A percentile compares a stretch with the other conserved stretches of the same genome.
Evolutionary conservation across 2,329 filamentous ascomycete genomes (phyloP).

Genomic region (Scedosporium aurantiacum): DNA sequence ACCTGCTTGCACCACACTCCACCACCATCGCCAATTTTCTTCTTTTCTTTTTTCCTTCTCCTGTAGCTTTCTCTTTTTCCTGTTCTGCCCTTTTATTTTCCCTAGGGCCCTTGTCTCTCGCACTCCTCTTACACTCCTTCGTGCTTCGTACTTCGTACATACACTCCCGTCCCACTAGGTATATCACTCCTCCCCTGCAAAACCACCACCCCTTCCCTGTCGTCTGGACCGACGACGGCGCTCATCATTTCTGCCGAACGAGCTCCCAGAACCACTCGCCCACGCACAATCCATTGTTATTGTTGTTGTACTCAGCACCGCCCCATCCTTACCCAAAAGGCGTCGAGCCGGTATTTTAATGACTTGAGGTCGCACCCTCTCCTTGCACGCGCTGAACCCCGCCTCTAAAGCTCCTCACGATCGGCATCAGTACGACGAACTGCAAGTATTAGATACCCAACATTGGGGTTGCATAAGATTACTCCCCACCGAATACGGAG

Average conservation of each 20-base stretch:
- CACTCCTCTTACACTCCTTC: background rate
- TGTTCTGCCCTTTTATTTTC: background rate
- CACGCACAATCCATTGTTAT: background rate
- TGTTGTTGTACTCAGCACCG: background rate
- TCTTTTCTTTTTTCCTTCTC: slow-evolving; percentile 6
- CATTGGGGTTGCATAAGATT: background rate
- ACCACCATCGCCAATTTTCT: background rate
- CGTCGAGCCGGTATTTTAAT: background rate
- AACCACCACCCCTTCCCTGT: background rate
- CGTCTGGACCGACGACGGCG: background rate
- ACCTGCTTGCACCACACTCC: background rate
- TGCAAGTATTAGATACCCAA: no score
- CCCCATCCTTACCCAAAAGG: background rate
- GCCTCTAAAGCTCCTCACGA: background rate
- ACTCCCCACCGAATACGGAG: background rate
- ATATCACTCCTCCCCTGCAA: background rate
- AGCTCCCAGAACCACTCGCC: background rate
- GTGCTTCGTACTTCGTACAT: background rate
- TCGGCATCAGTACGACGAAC: background rate
- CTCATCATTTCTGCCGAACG: background rate
- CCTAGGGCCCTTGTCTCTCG: background rate
- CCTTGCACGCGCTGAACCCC: background rate
- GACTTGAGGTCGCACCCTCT: background rate
- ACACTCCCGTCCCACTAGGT: background rate
- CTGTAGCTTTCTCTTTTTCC: slow-evolving; percentile 7